These are phyloP conservation scores for Solanum aculeatissimum DNA, from an alignment of 305 asterid genomes.

Conservation along the genomic window DNA sequence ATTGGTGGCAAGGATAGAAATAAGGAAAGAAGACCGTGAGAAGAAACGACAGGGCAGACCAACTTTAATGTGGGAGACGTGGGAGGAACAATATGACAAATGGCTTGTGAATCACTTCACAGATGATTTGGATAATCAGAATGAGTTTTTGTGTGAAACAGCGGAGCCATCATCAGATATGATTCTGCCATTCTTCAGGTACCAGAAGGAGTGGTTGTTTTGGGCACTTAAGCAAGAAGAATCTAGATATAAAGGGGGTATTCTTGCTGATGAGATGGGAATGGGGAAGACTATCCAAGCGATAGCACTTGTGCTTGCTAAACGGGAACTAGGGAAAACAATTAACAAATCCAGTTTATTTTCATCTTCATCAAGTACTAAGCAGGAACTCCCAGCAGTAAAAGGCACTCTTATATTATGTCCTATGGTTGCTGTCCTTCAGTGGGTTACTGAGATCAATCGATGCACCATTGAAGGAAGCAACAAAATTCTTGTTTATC, in stretches of 20 bases:
- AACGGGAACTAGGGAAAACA: constrained; percentile 38
- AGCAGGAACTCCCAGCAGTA: constrained; percentile 32
- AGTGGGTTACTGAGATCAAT: constrained; percentile 81
- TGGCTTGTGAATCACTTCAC: constrained; percentile 56
- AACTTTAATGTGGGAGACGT: constrained; percentile 54
- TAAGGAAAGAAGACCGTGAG: constrained; percentile 23
- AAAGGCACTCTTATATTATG: constrained; percentile 87
- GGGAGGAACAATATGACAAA: constrained; percentile 48
- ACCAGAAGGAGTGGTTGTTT: constrained; percentile 92
- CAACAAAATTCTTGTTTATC: constrained; percentile 70
- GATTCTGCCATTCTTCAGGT: constrained; percentile 68
- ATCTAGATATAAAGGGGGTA: constrained; percentile 65
- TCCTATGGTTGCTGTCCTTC: constrained; percentile 80
- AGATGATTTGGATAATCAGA: constrained; percentile 39
- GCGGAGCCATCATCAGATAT: constrained; percentile 62
- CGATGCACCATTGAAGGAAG: constrained; percentile 70
- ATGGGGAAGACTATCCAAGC: constrained; percentile 98
- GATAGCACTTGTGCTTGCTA: constrained; percentile 79
- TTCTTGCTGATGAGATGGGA: constrained; percentile 97
- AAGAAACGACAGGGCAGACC: constrained; percentile 35
- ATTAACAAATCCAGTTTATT: constrained; percentile 18
- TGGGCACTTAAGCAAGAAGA: constrained; percentile 92
- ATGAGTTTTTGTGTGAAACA: constrained; percentile 46
- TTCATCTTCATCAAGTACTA: constrained; percentile 35
- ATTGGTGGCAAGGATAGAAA: not conserved